Conservation (phyloP, 371 early-diverging fungal genomes). For the Gilbertella persicaria region DNA sequence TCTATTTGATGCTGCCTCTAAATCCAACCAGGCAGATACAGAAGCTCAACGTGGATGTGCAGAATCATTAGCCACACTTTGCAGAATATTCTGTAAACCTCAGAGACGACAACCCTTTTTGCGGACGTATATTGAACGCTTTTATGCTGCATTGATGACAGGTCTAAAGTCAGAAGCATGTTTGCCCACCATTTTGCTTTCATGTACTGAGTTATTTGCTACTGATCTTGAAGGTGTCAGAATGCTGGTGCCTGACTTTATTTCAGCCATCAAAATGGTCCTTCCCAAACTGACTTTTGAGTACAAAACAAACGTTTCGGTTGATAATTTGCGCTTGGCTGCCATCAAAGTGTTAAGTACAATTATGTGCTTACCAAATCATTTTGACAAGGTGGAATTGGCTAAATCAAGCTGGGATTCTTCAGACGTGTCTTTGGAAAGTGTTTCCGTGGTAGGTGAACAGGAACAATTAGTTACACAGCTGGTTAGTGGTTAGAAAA, state of each 20-base stretch:
- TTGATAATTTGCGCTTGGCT: slow-evolving; percentile 69
- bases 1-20: slow-evolving; percentile 69
- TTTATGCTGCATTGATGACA: slow-evolving; percentile 65
- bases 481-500: slow-evolving; percentile 34
- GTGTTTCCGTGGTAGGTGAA: slow-evolving; percentile 36
- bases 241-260: slow-evolving; percentile 73
- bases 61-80: slow-evolving; percentile 70
- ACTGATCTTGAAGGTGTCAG: slow-evolving; percentile 71
- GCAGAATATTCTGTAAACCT: slow-evolving; percentile 71
- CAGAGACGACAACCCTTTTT: slow-evolving; percentile 60
- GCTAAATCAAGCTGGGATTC: slow-evolving; percentile 51
- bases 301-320: slow-evolving; percentile 34
- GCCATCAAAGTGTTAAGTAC: slow-evolving; percentile 68
- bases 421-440: slow-evolving; percentile 28
- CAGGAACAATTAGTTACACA: slow-evolving; percentile 60
- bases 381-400: slow-evolving; percentile 64
- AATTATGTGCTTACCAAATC: slow-evolving; percentile 74
- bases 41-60: slow-evolving; percentile 65
- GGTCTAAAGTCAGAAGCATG: slow-evolving; percentile 65
- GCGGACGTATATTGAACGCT: slow-evolving; percentile 68
- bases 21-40: slow-evolving; percentile 22
- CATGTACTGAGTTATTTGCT: slow-evolving; percentile 65
- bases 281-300: slow-evolving; percentile 59
- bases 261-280: slow-evolving; percentile 67
- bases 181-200: slow-evolving; percentile 67